These are phyloP conservation scores for Calonectria naviculata DNA, from an alignment of 2,329 filamentous ascomycete species.

Conservation along the genomic window DNA sequence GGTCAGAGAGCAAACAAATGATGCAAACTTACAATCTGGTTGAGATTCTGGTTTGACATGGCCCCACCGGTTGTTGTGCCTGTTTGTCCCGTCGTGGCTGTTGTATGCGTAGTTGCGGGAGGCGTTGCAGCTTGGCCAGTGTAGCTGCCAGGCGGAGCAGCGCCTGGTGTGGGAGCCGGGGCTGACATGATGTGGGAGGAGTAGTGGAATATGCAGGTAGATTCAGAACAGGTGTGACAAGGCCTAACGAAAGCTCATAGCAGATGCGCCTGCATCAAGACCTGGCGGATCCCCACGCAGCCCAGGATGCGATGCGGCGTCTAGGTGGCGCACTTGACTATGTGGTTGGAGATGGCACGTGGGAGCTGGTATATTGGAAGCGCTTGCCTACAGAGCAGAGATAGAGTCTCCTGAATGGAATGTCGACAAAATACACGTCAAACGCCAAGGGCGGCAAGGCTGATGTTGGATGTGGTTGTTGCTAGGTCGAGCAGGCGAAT, in stretches of 20 bases:
- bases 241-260: slow-evolving; percentile 20
- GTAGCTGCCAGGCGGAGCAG: slow-evolving; percentile 45
- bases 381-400: not conserved
- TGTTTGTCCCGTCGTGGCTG: slow-evolving; percentile 43
- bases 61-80: slow-evolving; percentile 48
- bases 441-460: slow-evolving; percentile 8
- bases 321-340: slow-evolving; percentile 2
- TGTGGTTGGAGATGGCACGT: not conserved
- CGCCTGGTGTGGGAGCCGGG: slow-evolving; percentile 43
- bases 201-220: not conserved
- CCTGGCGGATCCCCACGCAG: slow-evolving; percentile 10
- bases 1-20: slow-evolving; percentile 1
- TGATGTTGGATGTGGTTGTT: slow-evolving; percentile 22
- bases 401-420: not conserved
- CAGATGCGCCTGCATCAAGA: slow-evolving; percentile 6
- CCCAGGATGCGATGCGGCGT: slow-evolving; percentile 13
- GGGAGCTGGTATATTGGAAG: not conserved
- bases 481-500: slow-evolving; percentile 21
- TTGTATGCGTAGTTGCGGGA: slow-evolving; percentile 42
- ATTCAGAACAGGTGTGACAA: not conserved
- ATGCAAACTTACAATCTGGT: slow-evolving; percentile 85
- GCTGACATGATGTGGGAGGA: slow-evolving; percentile 46
- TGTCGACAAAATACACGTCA: not conserved
- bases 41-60: slow-evolving; percentile 89
- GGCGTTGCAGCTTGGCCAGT: slow-evolving; percentile 46